phyloP scores from a whole-genome alignment of 495 filamentous ascomycete genomes.

The Talaromyces borbonicus region DNA sequence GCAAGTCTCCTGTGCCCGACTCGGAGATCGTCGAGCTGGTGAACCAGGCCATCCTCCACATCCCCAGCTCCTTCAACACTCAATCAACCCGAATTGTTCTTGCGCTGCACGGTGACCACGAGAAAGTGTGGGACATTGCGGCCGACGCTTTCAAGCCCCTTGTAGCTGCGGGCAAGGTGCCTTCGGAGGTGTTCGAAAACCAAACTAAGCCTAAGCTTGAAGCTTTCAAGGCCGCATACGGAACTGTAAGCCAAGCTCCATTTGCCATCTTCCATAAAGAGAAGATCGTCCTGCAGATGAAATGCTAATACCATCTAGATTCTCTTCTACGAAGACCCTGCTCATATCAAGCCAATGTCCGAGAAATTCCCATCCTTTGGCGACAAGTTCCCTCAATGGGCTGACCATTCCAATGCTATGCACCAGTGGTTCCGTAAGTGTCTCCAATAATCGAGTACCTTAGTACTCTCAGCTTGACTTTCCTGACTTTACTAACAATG shows the following conservation, averaged over 20 bases:
- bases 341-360: slow-evolving; percentile 28
- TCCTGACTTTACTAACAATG: slow-evolving; percentile 5
- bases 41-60: slow-evolving; percentile 33
- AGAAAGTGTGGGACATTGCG: slow-evolving; percentile 41
- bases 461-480: background rate
- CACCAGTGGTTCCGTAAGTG: slow-evolving; percentile 41
- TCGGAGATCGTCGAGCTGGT: slow-evolving; percentile 40
- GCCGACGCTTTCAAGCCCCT: slow-evolving; percentile 28
- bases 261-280: background rate
- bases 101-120: slow-evolving; percentile 37
- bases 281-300: background rate
- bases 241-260: slow-evolving; percentile 29
- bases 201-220: slow-evolving; percentile 36
- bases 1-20: slow-evolving; percentile 37
- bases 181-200: slow-evolving; percentile 34
- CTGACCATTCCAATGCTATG: slow-evolving; percentile 45
- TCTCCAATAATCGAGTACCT: no score
- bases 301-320: slow-evolving; percentile 26
- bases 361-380: slow-evolving; percentile 36
- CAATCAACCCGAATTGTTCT: slow-evolving; percentile 43
- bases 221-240: slow-evolving; percentile 34
- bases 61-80: slow-evolving; percentile 46
- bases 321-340: slow-evolving; percentile 44
- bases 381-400: slow-evolving; percentile 39
- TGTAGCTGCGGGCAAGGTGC: slow-evolving; percentile 22